Percentiles rank a stretch among this genome's conserved stretches.
These are phyloP conservation scores for Scheffersomyces titani DNA, from an alignment of 1,139 yeast genomes.

Conservation along the genomic window DNA sequence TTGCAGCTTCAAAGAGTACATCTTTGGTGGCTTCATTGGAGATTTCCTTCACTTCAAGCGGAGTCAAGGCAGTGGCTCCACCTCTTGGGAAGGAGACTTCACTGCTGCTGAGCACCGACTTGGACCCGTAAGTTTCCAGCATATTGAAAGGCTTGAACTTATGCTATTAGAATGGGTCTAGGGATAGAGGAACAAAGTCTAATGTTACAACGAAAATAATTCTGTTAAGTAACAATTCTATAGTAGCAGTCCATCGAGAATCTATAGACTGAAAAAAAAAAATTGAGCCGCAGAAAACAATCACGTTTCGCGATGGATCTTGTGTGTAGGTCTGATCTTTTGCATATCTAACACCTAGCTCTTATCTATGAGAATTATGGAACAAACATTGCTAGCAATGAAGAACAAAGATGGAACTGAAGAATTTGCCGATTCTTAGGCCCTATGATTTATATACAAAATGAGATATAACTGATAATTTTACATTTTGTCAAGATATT, in stretches of 20 bases:
- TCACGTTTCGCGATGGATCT: neutral
- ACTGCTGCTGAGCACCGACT: constrained; percentile 35
- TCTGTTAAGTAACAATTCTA: neutral
- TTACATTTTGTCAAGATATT: too few relatives aligned
- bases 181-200: neutral
- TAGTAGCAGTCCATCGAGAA: neutral
- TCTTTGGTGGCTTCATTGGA: constrained; percentile 91
- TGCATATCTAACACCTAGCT: neutral
- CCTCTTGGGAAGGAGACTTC: constrained; percentile 95
- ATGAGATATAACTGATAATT: too few relatives aligned
- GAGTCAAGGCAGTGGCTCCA: constrained; percentile 81
- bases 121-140: constrained; percentile 2
- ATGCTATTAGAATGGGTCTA: neutral
- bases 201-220: neutral
- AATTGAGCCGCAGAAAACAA: neutral
- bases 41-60: constrained; percentile 89
- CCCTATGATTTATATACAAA: too few relatives aligned
- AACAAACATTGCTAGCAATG: too few relatives aligned
- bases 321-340: neutral
- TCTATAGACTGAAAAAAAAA: neutral
- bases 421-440: too few relatives aligned
- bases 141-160: neutral
- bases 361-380: neutral
- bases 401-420: too few relatives aligned
- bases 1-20: constrained; percentile 64